Base-by-base conservation (phyloP, 2,329 filamentous ascomycete species). In the Ascochyta fabae region DNA sequence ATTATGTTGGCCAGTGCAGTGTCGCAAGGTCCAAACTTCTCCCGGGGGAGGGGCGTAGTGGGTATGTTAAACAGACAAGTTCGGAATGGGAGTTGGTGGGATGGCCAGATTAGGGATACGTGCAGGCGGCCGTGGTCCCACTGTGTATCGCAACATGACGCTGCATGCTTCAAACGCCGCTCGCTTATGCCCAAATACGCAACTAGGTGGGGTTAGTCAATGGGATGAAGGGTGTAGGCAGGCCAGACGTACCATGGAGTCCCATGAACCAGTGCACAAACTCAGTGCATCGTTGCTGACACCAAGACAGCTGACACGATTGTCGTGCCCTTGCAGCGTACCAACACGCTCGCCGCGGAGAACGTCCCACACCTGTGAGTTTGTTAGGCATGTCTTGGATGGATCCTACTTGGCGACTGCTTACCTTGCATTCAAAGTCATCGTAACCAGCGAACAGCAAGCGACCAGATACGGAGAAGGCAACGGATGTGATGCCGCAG, bases 251-350 rank as follows among this genome's bases (percentile, higher is more conserved):
- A 98, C 95, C 84, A 96, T 85, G 72, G 95, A 97, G 81, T 99
- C 95, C 95, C 95, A 99, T 67, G 95, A 99, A 78, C 95, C 95
- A 73, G 95, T 99, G 86, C 95, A 98, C 81, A 99, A 84, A 83
- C 94, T 98, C 82, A 98, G 96, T 61, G 94, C 95, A 75, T 99
- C 95, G 78, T 98, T 98, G 84, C 94, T 98, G 69, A 99, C 95
- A 66, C 95, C 95, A 75, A 99, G 82, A 80, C 95, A 99, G 86
- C 94, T 98, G 76, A 99, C 95, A 67, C 95, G 90, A 83, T 99
- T 99, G 80, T 98, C 94, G 78, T 99, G 95, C 70, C 95, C 95
- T 71, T 96, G 94, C 57, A 99, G 84, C 52, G 93, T 96, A 74
- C 95, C 95, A 64, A 99, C 92, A 81, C 96, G 96, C 77, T 99